Conservation (phyloP, 345 rosid species). For the Dimocarpus longan region DNA sequence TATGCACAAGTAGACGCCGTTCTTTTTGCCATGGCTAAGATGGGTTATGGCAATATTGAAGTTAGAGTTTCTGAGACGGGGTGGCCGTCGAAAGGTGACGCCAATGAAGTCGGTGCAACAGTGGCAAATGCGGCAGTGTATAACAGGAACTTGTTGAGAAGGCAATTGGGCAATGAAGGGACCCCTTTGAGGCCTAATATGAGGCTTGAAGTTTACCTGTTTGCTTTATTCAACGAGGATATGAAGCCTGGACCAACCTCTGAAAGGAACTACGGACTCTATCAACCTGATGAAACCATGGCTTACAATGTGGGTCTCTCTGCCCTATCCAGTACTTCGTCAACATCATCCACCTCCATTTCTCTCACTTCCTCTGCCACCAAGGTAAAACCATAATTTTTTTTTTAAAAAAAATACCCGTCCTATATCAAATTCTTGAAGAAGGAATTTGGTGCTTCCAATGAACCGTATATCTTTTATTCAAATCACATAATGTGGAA, state of each 20-base stretch:
- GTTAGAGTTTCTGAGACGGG: slow-evolving; percentile 91
- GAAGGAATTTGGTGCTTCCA: too few species aligned
- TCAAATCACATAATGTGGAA: too few species aligned
- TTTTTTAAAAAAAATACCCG: not conserved
- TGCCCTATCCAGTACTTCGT: slow-evolving; percentile 45
- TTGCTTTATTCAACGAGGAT: slow-evolving; percentile 91
- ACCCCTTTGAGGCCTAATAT: slow-evolving; percentile 72
- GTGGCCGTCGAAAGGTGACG: slow-evolving; percentile 95
- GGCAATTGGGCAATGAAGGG: slow-evolving; percentile 76
- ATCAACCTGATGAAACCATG: slow-evolving; percentile 82
- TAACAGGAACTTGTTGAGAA: slow-evolving; percentile 65
- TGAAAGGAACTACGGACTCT: slow-evolving; percentile 89
- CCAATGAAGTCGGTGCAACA: slow-evolving; percentile 71
- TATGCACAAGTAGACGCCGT: slow-evolving; percentile 95
- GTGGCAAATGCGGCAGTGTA: slow-evolving; percentile 68
- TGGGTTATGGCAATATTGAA: slow-evolving; percentile 72
- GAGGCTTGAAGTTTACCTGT: slow-evolving; percentile 76
- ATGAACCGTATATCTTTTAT: too few species aligned
- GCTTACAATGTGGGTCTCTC: slow-evolving; percentile 88
- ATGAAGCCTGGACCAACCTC: slow-evolving; percentile 93
- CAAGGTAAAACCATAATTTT: slow-evolving; percentile 53
- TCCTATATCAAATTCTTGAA: not conserved
- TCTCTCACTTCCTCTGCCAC: slow-evolving; percentile 78
- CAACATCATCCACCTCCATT: slow-evolving; percentile 59
- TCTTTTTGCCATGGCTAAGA: slow-evolving; percentile 62